A percentile compares a stretch with the other conserved stretches of the same genome.
phyloP scores from a whole-genome alignment of 1,139 yeast genomes.

The Suhomyces coccinellae region DNA sequence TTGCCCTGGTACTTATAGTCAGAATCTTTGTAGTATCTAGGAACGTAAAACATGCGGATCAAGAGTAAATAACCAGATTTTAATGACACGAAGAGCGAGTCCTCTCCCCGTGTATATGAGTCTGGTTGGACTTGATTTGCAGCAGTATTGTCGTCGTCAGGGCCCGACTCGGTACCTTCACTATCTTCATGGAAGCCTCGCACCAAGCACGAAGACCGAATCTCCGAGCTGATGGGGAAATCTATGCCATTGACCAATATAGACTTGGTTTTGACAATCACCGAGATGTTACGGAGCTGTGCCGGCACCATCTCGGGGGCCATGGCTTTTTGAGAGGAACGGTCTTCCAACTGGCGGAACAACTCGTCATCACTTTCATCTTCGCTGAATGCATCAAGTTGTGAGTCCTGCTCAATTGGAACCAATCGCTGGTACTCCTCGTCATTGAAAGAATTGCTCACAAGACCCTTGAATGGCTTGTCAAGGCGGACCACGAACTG shows the following conservation, averaged over 20 bases:
- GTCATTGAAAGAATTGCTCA: conserved; percentile 38
- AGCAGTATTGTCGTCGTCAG: neutral
- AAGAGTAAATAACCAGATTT: conserved; percentile 45
- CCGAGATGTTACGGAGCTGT: conserved; percentile 12
- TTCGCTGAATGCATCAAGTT: conserved; percentile 39
- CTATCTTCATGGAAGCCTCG: conserved; percentile 21
- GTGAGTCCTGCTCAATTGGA: conserved; percentile 43
- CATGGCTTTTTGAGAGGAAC: neutral
- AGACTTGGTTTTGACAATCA: conserved; percentile 40
- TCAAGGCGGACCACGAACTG: conserved; percentile 32
- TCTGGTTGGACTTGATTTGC: conserved; percentile 7
- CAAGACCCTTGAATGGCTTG: conserved; percentile 37
- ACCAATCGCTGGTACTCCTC: conserved; percentile 40
- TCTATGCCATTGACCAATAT: conserved; percentile 34
- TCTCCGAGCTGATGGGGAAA: conserved; percentile 35
- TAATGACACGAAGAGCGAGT: conserved; percentile 42
- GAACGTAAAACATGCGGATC: conserved; percentile 36
- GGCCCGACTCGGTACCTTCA: neutral
- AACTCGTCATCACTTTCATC: conserved; percentile 31
- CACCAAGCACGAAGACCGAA: conserved; percentile 40
- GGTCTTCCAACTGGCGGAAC: neutral
- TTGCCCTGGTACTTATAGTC: conserved; percentile 21
- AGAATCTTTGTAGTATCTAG: conserved; percentile 29
- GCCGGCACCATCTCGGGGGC: neutral
- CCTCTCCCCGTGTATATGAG: conserved; percentile 27